Evolutionary conservation across 345 rosid species (phyloP), one percentile per base, ranked within the genome.

Genomic region (Lepidium didymum): DNA sequence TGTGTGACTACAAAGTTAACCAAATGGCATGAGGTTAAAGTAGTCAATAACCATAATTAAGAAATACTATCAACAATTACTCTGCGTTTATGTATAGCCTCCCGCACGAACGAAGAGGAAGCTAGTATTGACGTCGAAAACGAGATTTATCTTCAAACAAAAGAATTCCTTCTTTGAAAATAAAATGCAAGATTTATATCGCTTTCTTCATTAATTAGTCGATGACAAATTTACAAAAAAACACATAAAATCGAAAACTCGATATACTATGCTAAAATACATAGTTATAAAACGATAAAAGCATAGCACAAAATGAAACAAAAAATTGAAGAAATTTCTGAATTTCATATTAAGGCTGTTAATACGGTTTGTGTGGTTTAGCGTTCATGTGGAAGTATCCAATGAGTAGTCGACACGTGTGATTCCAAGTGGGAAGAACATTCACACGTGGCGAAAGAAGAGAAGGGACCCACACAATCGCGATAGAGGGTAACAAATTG

Each of bases 401-500:
- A 67, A n/a, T 53, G 52, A 8, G 1, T 10, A 2, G 0, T 19
- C 16, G 58, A 74, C 69, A 74, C 45, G 59, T 61, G 40, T 45
- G 50, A 61, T 74, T 59, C 56, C 21, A 7, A 67, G 47, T 38
- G 64, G 69, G 10, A 29, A 0, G 1, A 1, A 31, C 11, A 2
- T 61, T 13, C 27, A 59, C 42, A 60, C 69, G 69, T 68, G 73
- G 69, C 58, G 59, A 3, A 6, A 3, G n/a, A 19, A 18, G 13
- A n/a, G 6, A 8, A 61, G 40, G 78, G 74, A 38, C 74, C 64
- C 58, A 54, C 6, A 40, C 11, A 61, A 54, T 52, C 58, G 78
- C 74, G 64, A 74, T 31, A n/a, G 42, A 67, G 43, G 68, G 67
- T 51, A 74, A 67, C 56, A 59, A 52, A 59, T 43, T 59, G 56